Conservation (phyloP, 163 green algal species). For the Scenedesmus sp. region DNA sequence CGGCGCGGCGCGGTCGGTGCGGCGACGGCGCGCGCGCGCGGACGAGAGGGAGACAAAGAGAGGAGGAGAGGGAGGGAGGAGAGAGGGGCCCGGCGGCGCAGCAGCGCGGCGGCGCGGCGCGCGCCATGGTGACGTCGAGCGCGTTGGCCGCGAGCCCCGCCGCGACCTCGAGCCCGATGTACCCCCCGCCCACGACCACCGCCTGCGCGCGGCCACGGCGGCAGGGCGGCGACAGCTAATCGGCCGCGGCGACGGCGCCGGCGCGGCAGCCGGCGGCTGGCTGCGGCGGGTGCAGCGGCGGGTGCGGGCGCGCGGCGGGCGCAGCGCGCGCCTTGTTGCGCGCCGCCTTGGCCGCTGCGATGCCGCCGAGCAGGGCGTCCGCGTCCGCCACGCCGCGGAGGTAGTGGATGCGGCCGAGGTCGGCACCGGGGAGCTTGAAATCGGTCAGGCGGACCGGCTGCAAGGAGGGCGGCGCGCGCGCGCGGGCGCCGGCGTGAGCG, state of each 20-base stretch:
- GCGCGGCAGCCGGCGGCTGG: no score
- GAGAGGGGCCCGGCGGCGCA: no score
- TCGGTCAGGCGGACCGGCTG: constrained; percentile 72
- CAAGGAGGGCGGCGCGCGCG: neutral
- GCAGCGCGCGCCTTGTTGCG: constrained; percentile 57
- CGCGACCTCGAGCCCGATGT: constrained; percentile 90
- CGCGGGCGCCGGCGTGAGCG: no score
- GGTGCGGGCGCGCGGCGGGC: constrained; percentile 37
- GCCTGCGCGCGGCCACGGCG: constrained; percentile 48
- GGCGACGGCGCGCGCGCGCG: no score
- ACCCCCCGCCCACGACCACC: constrained; percentile 84
- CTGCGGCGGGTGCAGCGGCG: no score
- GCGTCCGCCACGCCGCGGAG: constrained; percentile 89
- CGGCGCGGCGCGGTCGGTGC: no score
- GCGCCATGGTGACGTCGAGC: constrained; percentile 71
- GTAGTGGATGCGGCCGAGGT: constrained; percentile 84
- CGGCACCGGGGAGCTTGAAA: constrained; percentile 78
- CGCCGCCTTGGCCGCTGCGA: constrained; percentile 67
- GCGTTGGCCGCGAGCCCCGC: constrained; percentile 61
- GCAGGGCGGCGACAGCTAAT: neutral
- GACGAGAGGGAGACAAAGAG: no score
- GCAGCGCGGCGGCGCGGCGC: no score
- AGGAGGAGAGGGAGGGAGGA: no score
- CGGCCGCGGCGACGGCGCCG: neutral
- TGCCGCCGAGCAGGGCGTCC: constrained; percentile 72